These are phyloP conservation scores for Rheum nobile DNA, from an alignment of 148 eudicot species.

Conservation along the genomic window DNA sequence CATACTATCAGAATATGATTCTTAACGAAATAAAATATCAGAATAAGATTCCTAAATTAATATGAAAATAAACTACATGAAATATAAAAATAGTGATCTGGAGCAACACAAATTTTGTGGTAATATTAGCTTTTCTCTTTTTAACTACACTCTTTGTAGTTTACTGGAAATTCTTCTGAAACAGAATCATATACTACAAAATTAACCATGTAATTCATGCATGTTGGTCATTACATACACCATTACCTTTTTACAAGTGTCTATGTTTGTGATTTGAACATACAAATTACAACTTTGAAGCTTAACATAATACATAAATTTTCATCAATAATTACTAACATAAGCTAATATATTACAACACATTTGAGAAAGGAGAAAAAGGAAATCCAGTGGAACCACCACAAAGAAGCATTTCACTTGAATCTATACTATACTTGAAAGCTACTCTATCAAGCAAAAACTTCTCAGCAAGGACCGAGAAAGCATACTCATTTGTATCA, in stretches of 20 bases:
- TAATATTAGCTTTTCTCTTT: no score
- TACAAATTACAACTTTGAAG: neutral
- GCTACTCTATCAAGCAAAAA: slow-evolving; percentile 44
- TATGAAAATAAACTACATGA: no score
- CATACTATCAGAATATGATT: neutral
- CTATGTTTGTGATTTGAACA: neutral
- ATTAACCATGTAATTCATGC: neutral
- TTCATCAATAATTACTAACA: neutral
- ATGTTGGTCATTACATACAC: neutral
- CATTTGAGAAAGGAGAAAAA: neutral
- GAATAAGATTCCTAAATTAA: neutral
- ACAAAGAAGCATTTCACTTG: slow-evolving; percentile 70
- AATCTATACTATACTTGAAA: slow-evolving; percentile 51
- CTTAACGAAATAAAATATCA: neutral
- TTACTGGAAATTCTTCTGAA: neutral
- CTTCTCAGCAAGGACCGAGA: slow-evolving; percentile 21
- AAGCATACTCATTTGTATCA: slow-evolving; percentile 21
- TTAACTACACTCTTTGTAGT: no score
- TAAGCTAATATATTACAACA: neutral
- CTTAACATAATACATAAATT: neutral
- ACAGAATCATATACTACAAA: neutral
- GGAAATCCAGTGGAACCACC: slow-evolving; percentile 18
- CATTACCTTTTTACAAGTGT: neutral
- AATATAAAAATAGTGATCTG: neutral
- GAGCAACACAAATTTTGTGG: neutral